Evolutionary conservation across 768 basidiomycete genomes (phyloP), one percentile per base, ranked within the genome.

Genomic region (Cyclocybe aegerita): DNA sequence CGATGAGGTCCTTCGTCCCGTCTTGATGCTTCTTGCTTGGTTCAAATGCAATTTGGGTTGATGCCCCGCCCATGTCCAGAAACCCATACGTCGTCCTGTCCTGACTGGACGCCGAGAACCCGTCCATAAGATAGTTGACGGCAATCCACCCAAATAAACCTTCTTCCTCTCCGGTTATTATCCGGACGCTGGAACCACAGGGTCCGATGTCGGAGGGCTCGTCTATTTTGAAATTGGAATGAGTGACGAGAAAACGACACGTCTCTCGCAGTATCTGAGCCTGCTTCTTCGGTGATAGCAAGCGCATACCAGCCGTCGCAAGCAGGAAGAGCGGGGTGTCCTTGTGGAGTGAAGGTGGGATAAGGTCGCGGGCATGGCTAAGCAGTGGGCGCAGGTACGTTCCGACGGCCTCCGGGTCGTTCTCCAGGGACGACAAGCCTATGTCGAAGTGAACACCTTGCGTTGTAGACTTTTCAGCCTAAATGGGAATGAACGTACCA

Each of bases 71-170:
- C 97, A 98, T 99, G 66, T 99, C 97, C 57, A 99, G 75, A 68
- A 99, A 99, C 4, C 97, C 97, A 62, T 93, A 98, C 4, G 96
- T 98, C 14, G 92, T 91, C 43, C 77, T 79, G 64, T 82, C 77
- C 45, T 79, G 64, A 46, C 67, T 71, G 0, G 69, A 67, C 8
- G 77, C 77, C 7, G 74, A 75, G 62, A 99, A 99, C 1, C 95
- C 96, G 62, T 98, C 90, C 92, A 98, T 95, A 43, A 98, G 85
- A 67, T 99, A 98, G 69, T 98, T 99, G 60, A 98, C 93, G 0
- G 95, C 94, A 49, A 99, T 93, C 97, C 97, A 99, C 0, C 97
- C 97, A 68, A 94, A 98, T 38, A 98, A 73, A 0, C 97, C 97
- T 64, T 99, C 97, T 69, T 99, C 97, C 69, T 98, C 95, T 51